A percentile compares a stretch with the other conserved stretches of the same genome.
Evolutionary conservation across 176 grass and related monocot genomes (phyloP).

Genomic region (Ensete ventricosum): DNA sequence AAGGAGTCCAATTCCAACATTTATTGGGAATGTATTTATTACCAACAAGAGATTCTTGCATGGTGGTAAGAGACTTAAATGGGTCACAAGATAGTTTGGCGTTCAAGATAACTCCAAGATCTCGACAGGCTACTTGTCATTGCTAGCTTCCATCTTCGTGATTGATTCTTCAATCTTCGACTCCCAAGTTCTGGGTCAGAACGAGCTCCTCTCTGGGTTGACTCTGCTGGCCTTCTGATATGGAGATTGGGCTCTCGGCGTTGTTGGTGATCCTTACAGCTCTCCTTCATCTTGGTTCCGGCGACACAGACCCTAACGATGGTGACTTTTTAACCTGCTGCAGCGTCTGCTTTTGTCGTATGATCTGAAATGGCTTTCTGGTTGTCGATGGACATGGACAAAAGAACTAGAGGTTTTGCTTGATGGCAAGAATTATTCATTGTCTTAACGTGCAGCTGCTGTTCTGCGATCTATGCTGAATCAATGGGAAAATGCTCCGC

Average conservation of each 20-base stretch:
- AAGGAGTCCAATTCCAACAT: too few relatives aligned
- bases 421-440: conserved; percentile 1
- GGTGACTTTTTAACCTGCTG: conserved; percentile 41
- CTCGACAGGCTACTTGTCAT: too few relatives aligned
- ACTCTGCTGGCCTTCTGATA: neutral
- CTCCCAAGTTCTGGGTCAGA: neutral
- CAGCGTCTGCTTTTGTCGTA: too few relatives aligned
- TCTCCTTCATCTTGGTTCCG: conserved; percentile 31
- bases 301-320: conserved; percentile 52
- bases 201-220: neutral
- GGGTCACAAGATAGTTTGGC: neutral
- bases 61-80: too few relatives aligned
- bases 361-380: too few relatives aligned
- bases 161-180: neutral
- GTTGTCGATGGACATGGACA: too few relatives aligned
- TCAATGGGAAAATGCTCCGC: conserved; percentile 58
- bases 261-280: conserved; percentile 39
- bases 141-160: neutral
- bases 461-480: conserved; percentile 44
- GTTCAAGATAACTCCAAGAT: neutral
- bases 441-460: conserved; percentile 30
- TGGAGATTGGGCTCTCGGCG: conserved; percentile 31
- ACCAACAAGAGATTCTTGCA: too few relatives aligned
- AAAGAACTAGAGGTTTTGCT: neutral
- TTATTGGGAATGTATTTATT: too few relatives aligned